These are phyloP conservation scores for Turnera subulata DNA, from an alignment of 345 rosid species.

Conservation along the genomic window DNA sequence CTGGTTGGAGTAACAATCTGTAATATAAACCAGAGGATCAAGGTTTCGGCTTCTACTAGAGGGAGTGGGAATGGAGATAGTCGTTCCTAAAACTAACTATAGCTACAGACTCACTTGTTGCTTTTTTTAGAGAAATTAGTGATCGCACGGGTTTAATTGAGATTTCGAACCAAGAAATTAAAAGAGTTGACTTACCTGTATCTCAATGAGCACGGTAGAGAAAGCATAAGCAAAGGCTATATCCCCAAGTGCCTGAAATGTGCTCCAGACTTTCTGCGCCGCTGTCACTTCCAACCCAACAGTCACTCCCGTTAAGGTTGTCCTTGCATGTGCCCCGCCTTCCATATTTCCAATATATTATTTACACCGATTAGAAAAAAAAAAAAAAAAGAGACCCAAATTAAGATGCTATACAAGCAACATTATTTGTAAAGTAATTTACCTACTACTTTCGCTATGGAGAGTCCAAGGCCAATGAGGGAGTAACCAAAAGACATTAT, in stretches of 20 bases:
- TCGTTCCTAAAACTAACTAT: too few species aligned
- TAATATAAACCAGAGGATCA: too few species aligned
- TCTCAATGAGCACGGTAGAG: conserved; percentile 74
- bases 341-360: background rate
- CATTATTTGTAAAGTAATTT: background rate
- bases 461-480: conserved; percentile 67
- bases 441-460: conserved; percentile 54
- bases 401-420: too few species aligned
- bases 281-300: conserved; percentile 68
- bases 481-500: conserved; percentile 85
- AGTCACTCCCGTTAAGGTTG: conserved; percentile 46
- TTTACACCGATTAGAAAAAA: too few species aligned
- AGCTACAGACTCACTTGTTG: too few species aligned
- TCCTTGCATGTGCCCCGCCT: conserved; percentile 37
- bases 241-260: conserved; percentile 75
- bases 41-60: too few species aligned
- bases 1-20: too few species aligned
- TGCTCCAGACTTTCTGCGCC: conserved; percentile 70
- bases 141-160: too few species aligned
- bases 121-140: too few species aligned
- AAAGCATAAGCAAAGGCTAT: conserved; percentile 85
- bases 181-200: conserved; percentile 50
- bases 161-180: too few species aligned
- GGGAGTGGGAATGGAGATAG: too few species aligned
- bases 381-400: too few species aligned